These are phyloP conservation scores for Colletotrichum shisoi DNA, from an alignment of 2,329 filamentous ascomycete genomes.

Conservation along the genomic window DNA sequence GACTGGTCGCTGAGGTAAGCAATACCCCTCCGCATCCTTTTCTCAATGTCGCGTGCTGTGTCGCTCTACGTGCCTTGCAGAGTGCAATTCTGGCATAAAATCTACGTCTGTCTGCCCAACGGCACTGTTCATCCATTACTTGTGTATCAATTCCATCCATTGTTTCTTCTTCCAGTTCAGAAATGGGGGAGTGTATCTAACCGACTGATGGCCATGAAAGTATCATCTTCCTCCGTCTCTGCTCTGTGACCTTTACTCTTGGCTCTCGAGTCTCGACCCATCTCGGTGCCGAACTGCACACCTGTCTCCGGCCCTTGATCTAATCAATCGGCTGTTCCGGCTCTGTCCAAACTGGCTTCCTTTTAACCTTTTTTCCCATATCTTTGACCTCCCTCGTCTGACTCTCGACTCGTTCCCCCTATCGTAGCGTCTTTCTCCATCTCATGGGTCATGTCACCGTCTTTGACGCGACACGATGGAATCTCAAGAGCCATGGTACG, in stretches of 20 bases:
- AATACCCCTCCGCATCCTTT: not conserved
- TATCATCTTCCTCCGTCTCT: not conserved
- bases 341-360: not conserved
- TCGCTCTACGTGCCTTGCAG: constrained; percentile 10
- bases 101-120: not conserved
- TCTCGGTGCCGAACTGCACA: constrained; percentile 11
- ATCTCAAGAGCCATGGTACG: constrained; percentile 22
- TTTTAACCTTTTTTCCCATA: not conserved
- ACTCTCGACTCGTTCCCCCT: constrained; percentile 8
- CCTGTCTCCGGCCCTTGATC: constrained; percentile 12
- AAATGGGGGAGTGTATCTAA: not conserved
- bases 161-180: constrained; percentile 1
- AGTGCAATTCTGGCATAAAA: constrained; percentile 8
- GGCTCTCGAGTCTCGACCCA: not conserved
- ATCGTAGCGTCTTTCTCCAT: not conserved
- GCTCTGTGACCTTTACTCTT: not conserved
- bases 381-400: constrained; percentile 10
- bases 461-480: not conserved
- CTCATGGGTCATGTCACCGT: constrained; percentile 22
- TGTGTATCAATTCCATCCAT: not conserved
- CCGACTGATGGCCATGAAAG: not conserved
- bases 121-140: not conserved
- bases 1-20: constrained; percentile 46
- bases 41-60: not conserved
- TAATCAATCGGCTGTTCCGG: not conserved